phyloP scores from a whole-genome alignment of 805 yeast species.

The Ogataea thermomethanolica region DNA sequence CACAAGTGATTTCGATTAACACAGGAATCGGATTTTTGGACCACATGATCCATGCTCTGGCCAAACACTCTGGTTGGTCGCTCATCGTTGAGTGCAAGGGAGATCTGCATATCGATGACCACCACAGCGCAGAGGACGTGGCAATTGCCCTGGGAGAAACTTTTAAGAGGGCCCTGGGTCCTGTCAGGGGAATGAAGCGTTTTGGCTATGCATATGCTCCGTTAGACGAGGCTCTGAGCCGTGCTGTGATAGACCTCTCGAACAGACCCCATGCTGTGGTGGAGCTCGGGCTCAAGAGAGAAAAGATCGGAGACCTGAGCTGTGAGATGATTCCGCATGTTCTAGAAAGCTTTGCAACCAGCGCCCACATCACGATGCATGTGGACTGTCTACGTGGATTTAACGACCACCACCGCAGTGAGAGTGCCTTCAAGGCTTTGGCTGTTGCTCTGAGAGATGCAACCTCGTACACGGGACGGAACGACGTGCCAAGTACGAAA shows the following conservation, averaged over 20 bases:
- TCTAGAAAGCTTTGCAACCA: conserved; percentile 88
- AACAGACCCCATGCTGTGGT: conserved; percentile 90
- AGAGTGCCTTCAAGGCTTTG: conserved; percentile 92
- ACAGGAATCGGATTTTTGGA: conserved; percentile 95
- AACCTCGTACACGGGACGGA: conserved; percentile 71
- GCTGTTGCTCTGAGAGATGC: conserved; percentile 93
- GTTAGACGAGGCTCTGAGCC: conserved; percentile 88
- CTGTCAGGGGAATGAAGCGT: conserved; percentile 84
- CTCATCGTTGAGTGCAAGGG: conserved; percentile 86
- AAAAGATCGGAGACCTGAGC: conserved; percentile 86
- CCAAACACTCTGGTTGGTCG: conserved; percentile 97
- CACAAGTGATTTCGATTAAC: conserved; percentile 75
- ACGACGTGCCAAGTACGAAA: conserved; percentile 94
- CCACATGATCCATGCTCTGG: conserved; percentile 96
- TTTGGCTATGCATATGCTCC: conserved; percentile 96
- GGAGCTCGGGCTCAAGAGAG: conserved; percentile 86
- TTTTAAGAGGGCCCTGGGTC: conserved; percentile 86
- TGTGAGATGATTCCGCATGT: conserved; percentile 99
- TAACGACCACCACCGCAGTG: conserved; percentile 96
- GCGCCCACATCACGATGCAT: conserved; percentile 86
- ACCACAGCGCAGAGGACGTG: conserved; percentile 94
- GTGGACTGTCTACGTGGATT: conserved; percentile 91
- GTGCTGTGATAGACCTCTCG: conserved; percentile 95
- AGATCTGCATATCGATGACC: conserved; percentile 94
- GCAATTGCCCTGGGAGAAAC: conserved; percentile 90